Conservation (phyloP, 495 filamentous ascomycete genomes). For the Aspergillus conjunctus region DNA sequence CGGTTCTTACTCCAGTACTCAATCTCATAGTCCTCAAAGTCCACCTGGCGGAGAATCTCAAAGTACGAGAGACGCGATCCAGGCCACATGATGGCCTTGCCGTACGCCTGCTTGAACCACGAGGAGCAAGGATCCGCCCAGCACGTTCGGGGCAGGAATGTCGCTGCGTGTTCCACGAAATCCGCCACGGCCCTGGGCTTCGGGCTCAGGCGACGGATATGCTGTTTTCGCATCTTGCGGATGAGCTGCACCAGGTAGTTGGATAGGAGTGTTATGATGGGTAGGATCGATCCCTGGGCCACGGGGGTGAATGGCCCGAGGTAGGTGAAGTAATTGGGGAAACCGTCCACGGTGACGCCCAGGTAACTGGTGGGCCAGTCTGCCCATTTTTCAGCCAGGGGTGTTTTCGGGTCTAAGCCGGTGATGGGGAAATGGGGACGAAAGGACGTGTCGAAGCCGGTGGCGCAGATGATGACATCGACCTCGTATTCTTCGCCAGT, state of each 20-base stretch:
- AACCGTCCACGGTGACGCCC: constrained; percentile 51
- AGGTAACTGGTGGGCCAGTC: constrained; percentile 49
- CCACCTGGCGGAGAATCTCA: constrained; percentile 44
- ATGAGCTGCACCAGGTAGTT: constrained; percentile 45
- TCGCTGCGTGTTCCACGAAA: constrained; percentile 36
- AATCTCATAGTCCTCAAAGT: constrained; percentile 48
- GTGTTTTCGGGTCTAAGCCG: constrained; percentile 38
- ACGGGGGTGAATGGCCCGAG: constrained; percentile 17
- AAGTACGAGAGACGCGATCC: constrained; percentile 47
- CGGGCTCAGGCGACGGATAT: constrained; percentile 19
- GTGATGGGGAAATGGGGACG: constrained; percentile 38
- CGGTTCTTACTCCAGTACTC: constrained; percentile 14
- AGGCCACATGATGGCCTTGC: constrained; percentile 13
- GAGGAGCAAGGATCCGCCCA: constrained; percentile 40
- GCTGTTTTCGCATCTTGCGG: constrained; percentile 34
- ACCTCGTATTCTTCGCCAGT: constrained; percentile 30
- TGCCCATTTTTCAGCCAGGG: constrained; percentile 44
- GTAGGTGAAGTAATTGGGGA: constrained; percentile 57
- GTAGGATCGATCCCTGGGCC: constrained; percentile 31
- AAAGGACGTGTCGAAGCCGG: constrained; percentile 38
- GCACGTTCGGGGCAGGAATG: constrained; percentile 36
- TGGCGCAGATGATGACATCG: constrained; percentile 43
- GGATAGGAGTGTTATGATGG: constrained; percentile 34
- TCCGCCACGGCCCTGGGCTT: constrained; percentile 29
- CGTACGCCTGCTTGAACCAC: constrained; percentile 38